Percentiles rank a stretch among this genome's conserved stretches.
Conservation (phyloP, 768 basidiomycete genomes). For the Lactarius evosmus region DNA sequence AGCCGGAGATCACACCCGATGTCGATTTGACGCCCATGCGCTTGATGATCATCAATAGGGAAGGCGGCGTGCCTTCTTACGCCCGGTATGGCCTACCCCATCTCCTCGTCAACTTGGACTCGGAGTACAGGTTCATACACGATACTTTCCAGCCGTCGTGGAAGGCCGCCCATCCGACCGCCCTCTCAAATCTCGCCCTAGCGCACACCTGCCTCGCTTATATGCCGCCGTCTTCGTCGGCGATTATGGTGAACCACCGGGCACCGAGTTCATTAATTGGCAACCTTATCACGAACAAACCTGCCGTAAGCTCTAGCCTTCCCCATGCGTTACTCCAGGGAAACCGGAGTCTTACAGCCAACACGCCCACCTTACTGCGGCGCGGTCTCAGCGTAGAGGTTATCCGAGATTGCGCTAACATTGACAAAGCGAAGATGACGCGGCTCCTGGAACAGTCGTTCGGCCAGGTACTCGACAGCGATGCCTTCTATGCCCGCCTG, state of each 20-base stretch:
- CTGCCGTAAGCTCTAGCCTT: slow-evolving; percentile 90
- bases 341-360: slow-evolving; percentile 77
- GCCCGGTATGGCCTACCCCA: slow-evolving; percentile 94
- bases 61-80: slow-evolving; percentile 97
- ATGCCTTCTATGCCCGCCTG: slow-evolving; percentile 77
- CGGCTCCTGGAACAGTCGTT: slow-evolving; percentile 88
- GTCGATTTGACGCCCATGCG: slow-evolving; percentile 90
- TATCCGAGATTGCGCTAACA: slow-evolving; percentile 59
- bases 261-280: slow-evolving; percentile 93
- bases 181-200: slow-evolving; percentile 80
- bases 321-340: slow-evolving; percentile 91
- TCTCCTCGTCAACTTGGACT: slow-evolving; percentile 88
- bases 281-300: slow-evolving; percentile 97
- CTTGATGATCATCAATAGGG: slow-evolving; percentile 95
- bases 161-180: slow-evolving; percentile 74
- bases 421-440: slow-evolving; percentile 75
- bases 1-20: slow-evolving; percentile 44
- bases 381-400: slow-evolving; percentile 86
- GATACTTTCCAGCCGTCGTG: slow-evolving; percentile 80
- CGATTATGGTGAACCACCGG: slow-evolving; percentile 95
- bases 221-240: slow-evolving; percentile 93
- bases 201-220: slow-evolving; percentile 83
- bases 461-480: slow-evolving; percentile 62
- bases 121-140: slow-evolving; percentile 81
- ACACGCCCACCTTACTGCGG: slow-evolving; percentile 91